These are phyloP conservation scores for Schizonepeta tenuifolia DNA, from an alignment of 257 asterid genomes.

Conservation along the genomic window DNA sequence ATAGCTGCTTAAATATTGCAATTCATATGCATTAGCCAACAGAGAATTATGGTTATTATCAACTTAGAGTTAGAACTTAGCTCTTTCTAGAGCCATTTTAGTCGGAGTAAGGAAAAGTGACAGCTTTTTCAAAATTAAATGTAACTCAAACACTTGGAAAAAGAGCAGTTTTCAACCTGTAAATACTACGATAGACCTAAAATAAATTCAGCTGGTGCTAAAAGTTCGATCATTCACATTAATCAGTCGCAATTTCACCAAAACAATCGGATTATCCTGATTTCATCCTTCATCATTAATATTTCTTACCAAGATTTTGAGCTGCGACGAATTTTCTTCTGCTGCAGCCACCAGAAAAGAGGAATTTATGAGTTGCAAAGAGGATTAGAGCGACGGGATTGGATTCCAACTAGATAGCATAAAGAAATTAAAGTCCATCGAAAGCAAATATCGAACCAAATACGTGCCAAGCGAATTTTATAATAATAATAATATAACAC, in stretches of 20 bases:
- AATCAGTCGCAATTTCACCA: not conserved
- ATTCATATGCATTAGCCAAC: constrained; percentile 17
- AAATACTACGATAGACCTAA: too few relatives aligned
- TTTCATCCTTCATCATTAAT: not conserved
- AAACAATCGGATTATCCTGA: not conserved
- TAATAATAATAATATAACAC: too few relatives aligned
- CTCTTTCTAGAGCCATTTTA: not conserved
- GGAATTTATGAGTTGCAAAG: too few relatives aligned
- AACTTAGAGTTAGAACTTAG: not conserved
- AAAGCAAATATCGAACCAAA: too few relatives aligned
- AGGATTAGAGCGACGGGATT: too few relatives aligned
- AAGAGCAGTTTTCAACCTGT: not conserved
- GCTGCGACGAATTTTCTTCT: not conserved
- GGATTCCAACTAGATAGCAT: too few relatives aligned
- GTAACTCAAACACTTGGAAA: not conserved
- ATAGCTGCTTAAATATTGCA: constrained; percentile 36
- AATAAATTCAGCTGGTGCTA: not conserved
- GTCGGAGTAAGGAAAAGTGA: not conserved
- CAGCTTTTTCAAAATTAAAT: too few relatives aligned
- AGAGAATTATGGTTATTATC: not conserved
- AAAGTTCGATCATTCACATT: not conserved
- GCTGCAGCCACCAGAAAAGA: too few relatives aligned
- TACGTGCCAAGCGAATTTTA: too few relatives aligned
- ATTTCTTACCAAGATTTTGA: not conserved
- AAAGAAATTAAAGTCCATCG: too few relatives aligned